phyloP scores from a whole-genome alignment of 306 rosid species.

The Vachellia pachyceras region DNA sequence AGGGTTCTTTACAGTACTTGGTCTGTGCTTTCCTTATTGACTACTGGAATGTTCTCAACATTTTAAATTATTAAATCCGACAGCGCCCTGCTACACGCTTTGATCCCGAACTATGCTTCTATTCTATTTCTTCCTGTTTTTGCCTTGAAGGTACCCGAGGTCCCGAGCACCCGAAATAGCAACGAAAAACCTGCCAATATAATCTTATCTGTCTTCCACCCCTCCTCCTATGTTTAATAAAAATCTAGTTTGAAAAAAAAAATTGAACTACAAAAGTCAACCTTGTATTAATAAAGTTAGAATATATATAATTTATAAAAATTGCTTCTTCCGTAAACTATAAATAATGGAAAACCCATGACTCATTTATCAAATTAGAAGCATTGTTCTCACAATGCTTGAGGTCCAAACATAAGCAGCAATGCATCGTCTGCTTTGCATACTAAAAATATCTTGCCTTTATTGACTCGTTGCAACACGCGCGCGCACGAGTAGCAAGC shows the following conservation, averaged over 20 bases:
- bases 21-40: background rate
- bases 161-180: background rate
- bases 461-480: constrained; percentile 36
- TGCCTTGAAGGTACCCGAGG: background rate
- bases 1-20: too few species aligned
- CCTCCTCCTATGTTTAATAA: too few species aligned
- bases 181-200: background rate
- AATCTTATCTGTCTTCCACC: too few species aligned
- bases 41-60: background rate
- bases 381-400: constrained; percentile 31
- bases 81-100: background rate
- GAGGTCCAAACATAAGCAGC: constrained; percentile 34
- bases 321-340: background rate
- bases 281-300: too few species aligned
- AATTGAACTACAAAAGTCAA: too few species aligned
- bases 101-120: background rate
- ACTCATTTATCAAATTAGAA: background rate
- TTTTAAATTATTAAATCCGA: background rate
- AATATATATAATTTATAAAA: too few species aligned
- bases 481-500: background rate
- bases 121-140: background rate
- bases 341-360: background rate
- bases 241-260: too few species aligned
- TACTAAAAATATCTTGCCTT: constrained; percentile 33
- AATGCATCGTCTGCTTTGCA: constrained; percentile 31